Percentiles rank a stretch among this genome's conserved stretches.
phyloP scores from a whole-genome alignment of 257 asterid species.

The Plantago major region DNA sequence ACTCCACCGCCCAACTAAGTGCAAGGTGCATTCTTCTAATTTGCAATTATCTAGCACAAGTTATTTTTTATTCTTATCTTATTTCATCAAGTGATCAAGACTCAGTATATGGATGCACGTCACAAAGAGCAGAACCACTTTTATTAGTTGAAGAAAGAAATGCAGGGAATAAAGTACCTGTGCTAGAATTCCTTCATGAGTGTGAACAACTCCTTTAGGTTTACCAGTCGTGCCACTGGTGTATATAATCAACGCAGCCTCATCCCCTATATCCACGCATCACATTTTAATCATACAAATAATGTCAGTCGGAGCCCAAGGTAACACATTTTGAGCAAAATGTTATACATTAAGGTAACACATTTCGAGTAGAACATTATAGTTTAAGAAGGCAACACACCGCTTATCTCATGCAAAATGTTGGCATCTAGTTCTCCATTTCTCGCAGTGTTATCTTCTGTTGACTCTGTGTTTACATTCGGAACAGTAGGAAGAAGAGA shows the following conservation, averaged over 20 bases:
- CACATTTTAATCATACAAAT: conserved; percentile 10
- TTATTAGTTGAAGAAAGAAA: neutral
- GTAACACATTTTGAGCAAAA: neutral
- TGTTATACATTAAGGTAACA: conserved; percentile 14
- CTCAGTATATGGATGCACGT: neutral
- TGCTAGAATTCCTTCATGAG: conserved; percentile 79
- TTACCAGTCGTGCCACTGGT: conserved; percentile 98
- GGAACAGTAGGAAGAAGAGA: conserved; percentile 71
- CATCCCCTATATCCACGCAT: conserved; percentile 48
- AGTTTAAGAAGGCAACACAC: conserved; percentile 27
- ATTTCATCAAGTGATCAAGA: neutral
- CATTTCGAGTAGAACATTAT: conserved; percentile 2
- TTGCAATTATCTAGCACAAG: too few species aligned
- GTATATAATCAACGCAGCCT: conserved; percentile 81
- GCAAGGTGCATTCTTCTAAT: too few species aligned
- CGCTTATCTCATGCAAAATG: conserved; percentile 35
- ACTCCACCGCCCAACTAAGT: too few species aligned
- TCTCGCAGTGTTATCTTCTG: conserved; percentile 23
- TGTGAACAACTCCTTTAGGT: conserved; percentile 98
- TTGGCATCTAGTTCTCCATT: conserved; percentile 27
- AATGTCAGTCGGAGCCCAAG: neutral
- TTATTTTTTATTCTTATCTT: too few species aligned
- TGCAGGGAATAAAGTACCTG: conserved; percentile 52
- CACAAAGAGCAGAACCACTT: neutral
- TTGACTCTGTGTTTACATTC: conserved; percentile 23